phyloP scores from a whole-genome alignment of 73 alveolate genomes.

The Stentor roeselii region DNA sequence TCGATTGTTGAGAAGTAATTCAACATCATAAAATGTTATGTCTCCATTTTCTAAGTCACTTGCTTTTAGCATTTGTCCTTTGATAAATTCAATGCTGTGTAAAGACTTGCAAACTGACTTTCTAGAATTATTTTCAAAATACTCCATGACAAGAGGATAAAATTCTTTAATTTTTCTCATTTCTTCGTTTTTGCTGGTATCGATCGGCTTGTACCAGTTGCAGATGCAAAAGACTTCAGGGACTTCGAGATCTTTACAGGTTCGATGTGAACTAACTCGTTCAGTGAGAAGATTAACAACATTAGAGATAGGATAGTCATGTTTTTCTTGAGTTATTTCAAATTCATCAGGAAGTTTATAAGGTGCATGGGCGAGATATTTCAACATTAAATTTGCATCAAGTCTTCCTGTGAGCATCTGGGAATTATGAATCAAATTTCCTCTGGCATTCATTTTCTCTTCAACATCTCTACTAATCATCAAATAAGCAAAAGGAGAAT shows the following conservation, averaged over 20 bases:
- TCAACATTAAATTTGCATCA: not conserved
- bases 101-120: too few species aligned
- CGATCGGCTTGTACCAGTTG: too few species aligned
- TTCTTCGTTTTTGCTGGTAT: too few species aligned
- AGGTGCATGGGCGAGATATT: not conserved
- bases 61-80: too few species aligned
- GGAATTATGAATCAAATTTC: not conserved
- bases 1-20: too few species aligned
- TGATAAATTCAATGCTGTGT: too few species aligned
- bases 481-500: not conserved
- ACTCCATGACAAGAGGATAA: too few species aligned
- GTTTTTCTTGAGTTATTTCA: not conserved
- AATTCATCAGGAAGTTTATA: not conserved
- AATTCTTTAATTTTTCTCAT: too few species aligned
- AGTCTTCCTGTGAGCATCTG: not conserved
- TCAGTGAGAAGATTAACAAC: not conserved
- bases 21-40: too few species aligned
- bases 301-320: not conserved
- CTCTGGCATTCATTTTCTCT: not conserved
- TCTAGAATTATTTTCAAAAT: too few species aligned
- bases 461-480: constrained; percentile 1
- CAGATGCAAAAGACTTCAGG: not conserved
- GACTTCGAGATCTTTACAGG: not conserved
- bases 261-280: not conserved
- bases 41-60: too few species aligned